These are phyloP conservation scores for Pseudocercospora fijiensis DNA, from an alignment of 2,329 filamentous ascomycete genomes.

Conservation along the genomic window DNA sequence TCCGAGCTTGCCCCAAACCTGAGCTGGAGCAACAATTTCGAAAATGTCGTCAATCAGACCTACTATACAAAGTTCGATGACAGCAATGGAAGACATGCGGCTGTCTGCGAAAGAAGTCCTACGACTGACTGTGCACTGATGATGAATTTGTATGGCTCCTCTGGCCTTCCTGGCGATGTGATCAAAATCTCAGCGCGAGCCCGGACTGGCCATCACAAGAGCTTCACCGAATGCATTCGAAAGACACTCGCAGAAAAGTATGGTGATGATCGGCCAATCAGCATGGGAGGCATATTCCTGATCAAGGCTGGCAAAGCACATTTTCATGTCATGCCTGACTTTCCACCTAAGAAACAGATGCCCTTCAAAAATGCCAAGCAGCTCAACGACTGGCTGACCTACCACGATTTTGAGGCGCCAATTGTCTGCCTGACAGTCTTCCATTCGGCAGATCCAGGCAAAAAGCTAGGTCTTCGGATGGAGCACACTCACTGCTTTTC, in stretches of 20 bases:
- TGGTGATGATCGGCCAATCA: constrained; percentile 28
- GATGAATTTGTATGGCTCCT: constrained; percentile 35
- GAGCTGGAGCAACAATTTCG: constrained; percentile 29
- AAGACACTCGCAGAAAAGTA: constrained; percentile 25
- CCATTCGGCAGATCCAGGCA: constrained; percentile 33
- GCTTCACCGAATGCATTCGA: constrained; percentile 34
- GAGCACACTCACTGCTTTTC: constrained; percentile 38
- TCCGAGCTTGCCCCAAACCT: constrained; percentile 35
- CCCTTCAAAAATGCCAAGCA: constrained; percentile 31
- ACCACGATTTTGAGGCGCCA: constrained; percentile 33
- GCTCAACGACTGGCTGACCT: constrained; percentile 35
- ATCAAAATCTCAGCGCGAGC: constrained; percentile 33
- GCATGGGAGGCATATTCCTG: constrained; percentile 34
- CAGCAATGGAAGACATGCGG: constrained; percentile 42
- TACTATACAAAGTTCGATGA: constrained; percentile 46
- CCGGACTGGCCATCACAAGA: constrained; percentile 28
- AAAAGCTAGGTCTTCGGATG: constrained; percentile 34
- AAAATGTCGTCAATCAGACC: constrained; percentile 29
- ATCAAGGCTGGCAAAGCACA: constrained; percentile 31
- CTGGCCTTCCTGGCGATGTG: constrained; percentile 29
- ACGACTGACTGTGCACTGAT: constrained; percentile 35
- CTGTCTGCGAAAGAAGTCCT: constrained; percentile 25
- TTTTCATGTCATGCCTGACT: constrained; percentile 37
- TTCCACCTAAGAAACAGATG: constrained; percentile 26
- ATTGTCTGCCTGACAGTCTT: constrained; percentile 36